Evolutionary conservation across 2,329 filamentous ascomycete genomes (phyloP).

Genomic region (Teratosphaeriaceae sp.): DNA sequence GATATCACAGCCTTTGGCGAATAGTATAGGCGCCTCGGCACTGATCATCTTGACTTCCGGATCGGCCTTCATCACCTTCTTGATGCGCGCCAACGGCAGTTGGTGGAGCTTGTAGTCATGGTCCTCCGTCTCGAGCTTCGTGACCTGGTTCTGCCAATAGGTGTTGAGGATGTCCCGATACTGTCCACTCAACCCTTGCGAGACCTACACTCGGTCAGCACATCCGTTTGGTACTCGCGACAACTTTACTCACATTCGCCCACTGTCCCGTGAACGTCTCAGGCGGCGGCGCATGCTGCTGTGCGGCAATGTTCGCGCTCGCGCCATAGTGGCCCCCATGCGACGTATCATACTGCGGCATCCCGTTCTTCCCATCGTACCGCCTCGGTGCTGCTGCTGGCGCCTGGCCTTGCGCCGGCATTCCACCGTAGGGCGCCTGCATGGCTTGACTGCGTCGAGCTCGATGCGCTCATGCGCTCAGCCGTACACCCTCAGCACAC

Average conservation of each 20-base stretch:
- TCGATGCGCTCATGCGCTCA: constrained; percentile 1
- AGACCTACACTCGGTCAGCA: constrained; percentile 54
- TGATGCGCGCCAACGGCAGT: constrained; percentile 93
- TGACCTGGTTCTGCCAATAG: constrained; percentile 99
- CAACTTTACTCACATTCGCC: constrained; percentile 66
- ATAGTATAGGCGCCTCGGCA: constrained; percentile 93
- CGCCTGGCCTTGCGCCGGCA: constrained; percentile 21
- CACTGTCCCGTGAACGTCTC: constrained; percentile 92
- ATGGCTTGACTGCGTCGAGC: constrained; percentile 10
- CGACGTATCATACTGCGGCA: constrained; percentile 40
- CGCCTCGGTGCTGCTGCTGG: constrained; percentile 33
- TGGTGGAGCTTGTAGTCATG: constrained; percentile 99
- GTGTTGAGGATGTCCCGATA: constrained; percentile 97
- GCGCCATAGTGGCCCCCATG: constrained; percentile 45
- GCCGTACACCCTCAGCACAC: background rate
- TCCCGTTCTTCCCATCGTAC: constrained; percentile 46
- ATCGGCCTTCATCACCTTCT: constrained; percentile 99
- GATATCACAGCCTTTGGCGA: constrained; percentile 97
- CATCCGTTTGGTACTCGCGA: constrained; percentile 15
- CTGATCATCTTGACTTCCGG: constrained; percentile 99
- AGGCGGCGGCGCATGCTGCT: constrained; percentile 79
- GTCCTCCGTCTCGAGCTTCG: constrained; percentile 85
- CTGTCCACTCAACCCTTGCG: constrained; percentile 84
- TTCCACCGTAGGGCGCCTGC: constrained; percentile 25
- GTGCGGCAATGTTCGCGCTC: constrained; percentile 66